phyloP scores from a whole-genome alignment of 257 asterid genomes.

The Leptodermis oblonga region DNA sequence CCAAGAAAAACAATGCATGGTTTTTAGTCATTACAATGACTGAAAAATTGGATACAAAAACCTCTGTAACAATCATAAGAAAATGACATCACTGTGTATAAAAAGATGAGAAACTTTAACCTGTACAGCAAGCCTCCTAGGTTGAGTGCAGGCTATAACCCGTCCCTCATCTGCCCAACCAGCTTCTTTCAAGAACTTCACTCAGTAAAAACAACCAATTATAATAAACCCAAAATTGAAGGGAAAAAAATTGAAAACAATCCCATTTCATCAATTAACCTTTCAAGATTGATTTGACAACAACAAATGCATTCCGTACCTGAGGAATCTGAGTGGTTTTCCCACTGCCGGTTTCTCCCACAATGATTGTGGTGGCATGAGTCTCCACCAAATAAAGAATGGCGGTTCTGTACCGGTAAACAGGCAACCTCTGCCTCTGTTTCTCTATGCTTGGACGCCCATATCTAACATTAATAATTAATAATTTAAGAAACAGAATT shows the following conservation, averaged over 20 bases:
- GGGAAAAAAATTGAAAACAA: neutral
- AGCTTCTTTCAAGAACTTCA: conserved; percentile 78
- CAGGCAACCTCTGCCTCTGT: conserved; percentile 80
- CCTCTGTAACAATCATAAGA: neutral
- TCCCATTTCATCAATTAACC: neutral
- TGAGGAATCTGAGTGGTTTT: conserved; percentile 98
- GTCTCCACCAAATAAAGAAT: conserved; percentile 78
- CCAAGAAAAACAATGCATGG: neutral
- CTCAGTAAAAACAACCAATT: conserved; percentile 16
- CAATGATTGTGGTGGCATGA: conserved; percentile 82
- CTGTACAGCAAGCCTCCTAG: conserved; percentile 98
- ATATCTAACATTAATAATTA: conserved; percentile 31
- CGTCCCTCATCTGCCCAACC: conserved; percentile 98
- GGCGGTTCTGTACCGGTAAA: conserved; percentile 60
- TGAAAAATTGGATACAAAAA: neutral
- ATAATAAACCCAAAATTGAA: neutral
- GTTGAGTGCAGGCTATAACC: conserved; percentile 91
- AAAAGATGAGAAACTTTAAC: conserved; percentile 23
- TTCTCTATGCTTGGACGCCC: conserved; percentile 57
- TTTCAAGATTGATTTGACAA: neutral
- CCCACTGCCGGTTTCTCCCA: conserved; percentile 97
- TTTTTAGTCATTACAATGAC: neutral
- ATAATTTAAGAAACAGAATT: neutral
- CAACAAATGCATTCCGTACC: conserved; percentile 29
- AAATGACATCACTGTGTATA: neutral